Evolutionary conservation across 176 grass and related monocot species (phyloP), one percentile per base, ranked within the genome.

Genomic region (Oryza australiensis): DNA sequence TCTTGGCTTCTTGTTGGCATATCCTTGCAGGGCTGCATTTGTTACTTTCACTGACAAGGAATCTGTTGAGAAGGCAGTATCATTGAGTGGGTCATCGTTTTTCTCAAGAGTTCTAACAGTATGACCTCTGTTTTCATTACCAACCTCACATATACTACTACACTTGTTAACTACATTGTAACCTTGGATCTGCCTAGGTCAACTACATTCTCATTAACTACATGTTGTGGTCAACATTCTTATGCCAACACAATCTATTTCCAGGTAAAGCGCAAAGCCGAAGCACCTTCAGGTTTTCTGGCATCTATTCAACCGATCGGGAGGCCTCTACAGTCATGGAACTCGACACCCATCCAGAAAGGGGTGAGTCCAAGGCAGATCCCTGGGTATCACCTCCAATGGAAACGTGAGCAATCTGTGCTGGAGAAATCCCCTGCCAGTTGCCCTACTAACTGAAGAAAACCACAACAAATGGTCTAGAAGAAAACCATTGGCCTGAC

Each of bases 31-130:
- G 70, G 88, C 81, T 80, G 92, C 90, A 23, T 92, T 66, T 83
- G 66, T 97, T 83, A 79, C 87, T 65, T 97, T 97, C 71, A 24
- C 83, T n/a, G 80, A 87, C 64, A 91, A 87, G 65, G 92, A 94
- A 66, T 97, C 90, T 41, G 85, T 82, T 27, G 90, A 87, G 37
- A 94, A 92, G 74, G 94, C 90, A 35, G 8, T 97, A 85, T 91
- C 86, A 64, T 70, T 97, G 84, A 94, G 75, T 24, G 90, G 88
- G 42, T 90, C 94, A 65, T 94, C 90, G 33, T 92, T 97, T 70
- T 90, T 91, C 35, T 89, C 92, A 87, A 79, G 92, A 81, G 85
- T 82, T 77, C 82, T 97, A 34, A 94, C 70, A 73, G 90, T 97
- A 94, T 72, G 86, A 35, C 74, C 46, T 24, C 30, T 24, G 3